phyloP scores from a whole-genome alignment of 805 yeast genomes.

The Suhomyces kilbournensis region DNA sequence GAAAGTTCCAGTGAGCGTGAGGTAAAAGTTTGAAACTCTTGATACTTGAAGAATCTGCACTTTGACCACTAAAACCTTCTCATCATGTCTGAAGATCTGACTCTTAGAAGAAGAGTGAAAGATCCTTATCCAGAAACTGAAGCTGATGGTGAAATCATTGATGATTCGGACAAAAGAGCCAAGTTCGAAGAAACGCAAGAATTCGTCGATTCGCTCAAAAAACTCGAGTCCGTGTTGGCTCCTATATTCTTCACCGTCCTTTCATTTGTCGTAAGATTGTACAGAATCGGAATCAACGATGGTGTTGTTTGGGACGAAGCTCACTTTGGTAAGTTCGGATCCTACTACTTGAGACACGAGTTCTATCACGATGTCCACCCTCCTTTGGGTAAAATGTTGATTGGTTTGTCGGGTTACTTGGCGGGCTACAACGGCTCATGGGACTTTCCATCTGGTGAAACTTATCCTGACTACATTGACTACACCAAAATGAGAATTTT shows the following conservation, averaged over 20 bases:
- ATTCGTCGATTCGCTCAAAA: slow-evolving; percentile 19
- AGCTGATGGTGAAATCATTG: slow-evolving; percentile 3
- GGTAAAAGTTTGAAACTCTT: neutral
- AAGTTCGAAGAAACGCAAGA: slow-evolving; percentile 26
- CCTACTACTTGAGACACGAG: slow-evolving; percentile 81
- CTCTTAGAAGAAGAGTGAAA: slow-evolving; percentile 18
- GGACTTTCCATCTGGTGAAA: slow-evolving; percentile 80
- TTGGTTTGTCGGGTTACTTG: slow-evolving; percentile 81
- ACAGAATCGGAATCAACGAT: slow-evolving; percentile 66
- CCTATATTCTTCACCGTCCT: slow-evolving; percentile 35
- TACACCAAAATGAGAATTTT: slow-evolving; percentile 84
- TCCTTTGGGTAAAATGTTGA: slow-evolving; percentile 91
- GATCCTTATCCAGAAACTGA: slow-evolving; percentile 1
- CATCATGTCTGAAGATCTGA: slow-evolving; percentile 19
- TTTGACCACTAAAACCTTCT: neutral
- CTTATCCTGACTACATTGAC: slow-evolving; percentile 74
- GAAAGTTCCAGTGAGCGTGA: neutral
- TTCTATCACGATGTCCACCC: slow-evolving; percentile 97
- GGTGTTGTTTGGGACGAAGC: slow-evolving; percentile 97
- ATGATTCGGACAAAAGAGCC: slow-evolving; percentile 19
- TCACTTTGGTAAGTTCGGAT: slow-evolving; percentile 95
- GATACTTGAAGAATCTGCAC: neutral
- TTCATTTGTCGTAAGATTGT: slow-evolving; percentile 57
- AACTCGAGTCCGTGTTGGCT: slow-evolving; percentile 26
- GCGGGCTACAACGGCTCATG: slow-evolving; percentile 88